Evolutionary conservation across 108 stramenopile species (phyloP).

Genomic region (Cylindrotheca closterium): DNA sequence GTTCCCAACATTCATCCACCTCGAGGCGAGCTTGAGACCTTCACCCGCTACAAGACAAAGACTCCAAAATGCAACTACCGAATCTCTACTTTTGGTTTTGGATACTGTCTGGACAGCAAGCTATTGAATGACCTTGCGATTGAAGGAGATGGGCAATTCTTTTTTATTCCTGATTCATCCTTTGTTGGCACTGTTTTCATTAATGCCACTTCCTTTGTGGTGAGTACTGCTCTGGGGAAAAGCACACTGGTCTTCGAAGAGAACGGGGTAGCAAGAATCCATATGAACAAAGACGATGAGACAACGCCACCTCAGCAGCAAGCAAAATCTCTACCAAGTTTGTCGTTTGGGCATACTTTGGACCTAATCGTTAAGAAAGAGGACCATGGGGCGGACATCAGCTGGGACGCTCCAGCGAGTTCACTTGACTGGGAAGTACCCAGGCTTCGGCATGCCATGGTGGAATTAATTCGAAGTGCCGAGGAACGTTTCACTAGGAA

Average conservation of each 20-base stretch:
- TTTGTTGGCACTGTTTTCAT: conserved; percentile 46
- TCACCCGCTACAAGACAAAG: conserved; percentile 20
- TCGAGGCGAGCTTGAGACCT: conserved; percentile 32
- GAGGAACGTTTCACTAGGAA: background rate
- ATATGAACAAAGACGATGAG: too few species aligned
- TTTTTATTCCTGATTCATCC: conserved; percentile 37
- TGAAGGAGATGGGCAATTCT: conserved; percentile 22
- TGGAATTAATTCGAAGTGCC: background rate
- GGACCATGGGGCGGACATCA: too few species aligned
- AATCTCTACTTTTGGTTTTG: conserved; percentile 42
- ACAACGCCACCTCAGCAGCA: too few species aligned
- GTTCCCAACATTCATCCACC: conserved; percentile 40
- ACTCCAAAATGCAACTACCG: conserved; percentile 4
- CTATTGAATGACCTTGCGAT: conserved; percentile 23
- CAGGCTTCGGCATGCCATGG: too few species aligned
- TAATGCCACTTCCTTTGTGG: conserved; percentile 2
- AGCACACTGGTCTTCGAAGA: background rate
- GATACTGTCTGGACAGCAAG: conserved; percentile 24
- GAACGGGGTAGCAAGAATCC: too few species aligned
- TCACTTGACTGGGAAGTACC: too few species aligned
- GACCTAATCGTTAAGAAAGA: too few species aligned
- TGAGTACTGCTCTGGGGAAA: background rate
- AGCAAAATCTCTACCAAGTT: too few species aligned
- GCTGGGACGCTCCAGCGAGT: too few species aligned
- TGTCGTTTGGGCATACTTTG: too few species aligned